Base-by-base conservation (phyloP, 202 grass and related monocot species). In the Carex arenaria region DNA sequence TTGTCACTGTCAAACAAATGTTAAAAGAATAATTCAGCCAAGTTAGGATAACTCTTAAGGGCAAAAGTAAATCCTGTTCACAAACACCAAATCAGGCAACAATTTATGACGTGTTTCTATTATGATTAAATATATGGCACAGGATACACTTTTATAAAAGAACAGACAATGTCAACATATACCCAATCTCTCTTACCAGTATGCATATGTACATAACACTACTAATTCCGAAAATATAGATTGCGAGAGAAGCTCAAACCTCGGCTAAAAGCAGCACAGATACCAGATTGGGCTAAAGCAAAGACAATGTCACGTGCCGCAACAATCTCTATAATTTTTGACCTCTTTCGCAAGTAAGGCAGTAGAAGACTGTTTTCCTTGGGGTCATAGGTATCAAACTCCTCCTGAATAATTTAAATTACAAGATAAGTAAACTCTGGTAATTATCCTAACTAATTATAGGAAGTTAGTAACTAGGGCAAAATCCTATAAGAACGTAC, bases 271-370 rank as follows among this genome's bases (percentile, higher is more conserved):
- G 84, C 95, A 85, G 92, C 92, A 88, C 95, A 98, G 38, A 98
- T 83, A 61, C 95, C 95, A 51, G 95, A 90, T 67, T 94, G 95
- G 69, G 92, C 90, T 51, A 98, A 73, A 85, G 95, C 95, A 83
- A 98, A 94, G 62, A 98, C 89, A 60, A 98, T 91, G 69, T 98
- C 95, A 56, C 86, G 69, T 2, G 92, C 90, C 55, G 92, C 92
- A 83, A 93, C 89, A 69, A 97, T 97, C 87, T 97, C 95, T 69
- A 97, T 93, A 88, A 97, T 93, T 89, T 94, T 97, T 83, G 95
- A 94, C 77, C 95, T 93, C 83, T 94, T 97, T 89, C 92, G 89
- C 84, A 94, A 79, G 72, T 90, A 97, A 47, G 90, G 90, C 10
- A 93, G 85, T 18, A 92, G 87, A 18, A 71, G 85, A 82, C 64